phyloP scores from a whole-genome alignment of 345 rosid genomes.

The Turritis glabra region DNA sequence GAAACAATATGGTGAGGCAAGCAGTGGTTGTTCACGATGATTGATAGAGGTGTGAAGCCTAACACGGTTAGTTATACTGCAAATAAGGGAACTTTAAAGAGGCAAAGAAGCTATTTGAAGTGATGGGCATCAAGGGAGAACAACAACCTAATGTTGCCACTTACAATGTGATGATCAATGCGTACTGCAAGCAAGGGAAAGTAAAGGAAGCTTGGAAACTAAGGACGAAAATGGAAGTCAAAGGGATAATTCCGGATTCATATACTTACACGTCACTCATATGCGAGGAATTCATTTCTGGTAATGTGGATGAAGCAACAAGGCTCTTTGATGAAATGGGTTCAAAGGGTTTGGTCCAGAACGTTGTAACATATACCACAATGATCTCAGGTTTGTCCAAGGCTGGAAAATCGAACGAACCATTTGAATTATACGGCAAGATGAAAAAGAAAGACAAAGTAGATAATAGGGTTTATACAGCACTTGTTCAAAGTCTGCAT shows the following conservation, averaged over 20 bases:
- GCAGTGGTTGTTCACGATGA: conserved; percentile 54
- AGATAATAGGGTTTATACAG: conserved; percentile 54
- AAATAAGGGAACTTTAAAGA: conserved; percentile 73
- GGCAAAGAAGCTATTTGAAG: conserved; percentile 63
- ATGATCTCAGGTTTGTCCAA: no score
- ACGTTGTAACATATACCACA: no score
- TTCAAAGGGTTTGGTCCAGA: no score
- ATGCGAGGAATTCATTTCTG: no score
- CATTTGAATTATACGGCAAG: no score
- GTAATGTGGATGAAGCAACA: no score
- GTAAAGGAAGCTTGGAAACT: conserved; percentile 61
- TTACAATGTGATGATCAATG: conserved; percentile 68
- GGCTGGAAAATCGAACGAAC: no score
- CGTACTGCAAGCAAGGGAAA: conserved; percentile 64
- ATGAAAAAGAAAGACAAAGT: no score
- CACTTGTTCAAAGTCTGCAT: conserved; percentile 67
- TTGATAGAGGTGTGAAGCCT: conserved; percentile 48
- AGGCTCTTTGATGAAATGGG: no score
- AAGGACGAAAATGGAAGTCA: no score
- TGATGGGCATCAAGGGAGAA: conserved; percentile 55
- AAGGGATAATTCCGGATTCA: no score
- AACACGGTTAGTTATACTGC: conserved; percentile 61
- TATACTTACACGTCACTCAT: no score
- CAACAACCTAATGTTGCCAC: conserved; percentile 50
- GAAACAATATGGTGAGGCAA: conserved; percentile 64